Percentiles rank a stretch among this genome's conserved stretches.
Evolutionary conservation across 2,329 filamentous ascomycete genomes (phyloP).

Genomic region (Aschersonia sp.): DNA sequence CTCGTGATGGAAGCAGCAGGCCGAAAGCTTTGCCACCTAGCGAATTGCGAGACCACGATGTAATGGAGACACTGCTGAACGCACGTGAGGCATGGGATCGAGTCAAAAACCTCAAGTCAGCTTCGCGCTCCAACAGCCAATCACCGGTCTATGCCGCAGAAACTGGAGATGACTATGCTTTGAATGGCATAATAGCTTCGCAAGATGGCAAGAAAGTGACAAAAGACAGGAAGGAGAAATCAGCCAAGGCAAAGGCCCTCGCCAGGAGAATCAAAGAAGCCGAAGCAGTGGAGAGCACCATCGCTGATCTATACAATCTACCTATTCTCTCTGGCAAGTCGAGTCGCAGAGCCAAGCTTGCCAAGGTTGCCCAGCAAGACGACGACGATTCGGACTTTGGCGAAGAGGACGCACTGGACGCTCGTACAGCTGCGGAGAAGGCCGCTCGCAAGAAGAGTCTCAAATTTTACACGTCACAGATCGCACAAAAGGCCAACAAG

Average conservation of each 20-base stretch:
- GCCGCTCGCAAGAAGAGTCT: slow-evolving; percentile 79
- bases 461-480: slow-evolving; percentile 96
- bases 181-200: slow-evolving; percentile 5
- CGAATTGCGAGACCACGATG: slow-evolving; percentile 76
- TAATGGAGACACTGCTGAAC: slow-evolving; percentile 74
- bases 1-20: slow-evolving; percentile 39
- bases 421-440: slow-evolving; percentile 72
- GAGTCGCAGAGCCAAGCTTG: slow-evolving; percentile 18
- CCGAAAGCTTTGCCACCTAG: slow-evolving; percentile 52
- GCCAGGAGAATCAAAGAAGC: slow-evolving; percentile 28
- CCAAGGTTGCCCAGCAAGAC: slow-evolving; percentile 21
- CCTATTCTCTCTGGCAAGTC: slow-evolving; percentile 33
- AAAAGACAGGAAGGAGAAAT: slow-evolving; percentile 14
- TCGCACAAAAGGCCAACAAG: slow-evolving; percentile 86
- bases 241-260: slow-evolving; percentile 19
- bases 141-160: slow-evolving; percentile 10
- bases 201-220: slow-evolving; percentile 14
- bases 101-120: slow-evolving; percentile 49
- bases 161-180: slow-evolving; percentile 9
- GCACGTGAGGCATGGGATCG: slow-evolving; percentile 70
- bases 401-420: slow-evolving; percentile 70
- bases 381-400: slow-evolving; percentile 79
- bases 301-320: slow-evolving; percentile 57
- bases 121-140: slow-evolving; percentile 18
- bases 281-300: slow-evolving; percentile 52